Evolutionary conservation across 1,139 yeast genomes (phyloP), one percentile per base, ranked within the genome.

Genomic region (Petasospora rhodanensis): DNA sequence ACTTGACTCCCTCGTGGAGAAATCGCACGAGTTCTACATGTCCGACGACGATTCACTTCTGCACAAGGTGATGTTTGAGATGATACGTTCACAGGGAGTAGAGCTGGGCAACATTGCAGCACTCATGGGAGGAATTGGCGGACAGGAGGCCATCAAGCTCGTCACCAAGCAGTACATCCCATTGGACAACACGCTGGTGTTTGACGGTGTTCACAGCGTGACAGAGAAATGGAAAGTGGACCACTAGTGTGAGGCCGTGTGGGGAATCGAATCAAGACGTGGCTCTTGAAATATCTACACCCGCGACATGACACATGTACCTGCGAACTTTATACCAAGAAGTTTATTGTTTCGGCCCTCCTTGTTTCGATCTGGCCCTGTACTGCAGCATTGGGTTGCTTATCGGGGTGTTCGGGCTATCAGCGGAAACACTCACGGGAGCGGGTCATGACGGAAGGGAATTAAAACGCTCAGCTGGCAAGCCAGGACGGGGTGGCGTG

Each of bases 141-240:
- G 86, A n/a, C 95, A 86, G 51, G 96, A 86, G 50, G 76, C 73
- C 14, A 64, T 81, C 41, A 81, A 50, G 58, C 48, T 80, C 5
- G 53, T 79, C n/a, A 73, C 93, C 5, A 66, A 69, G 19, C 96
- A 86, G 54, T 86, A 85, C 47, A 68, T 79, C 5, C 87, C 95
- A 2, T 50, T 83, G 34, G 81, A 79, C 43, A 81, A 83, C 46
- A 56, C 76, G 13, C 63, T 78, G 40, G 68, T 80, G 0, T 83
- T 74, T 55, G 91, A 85, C 52, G 95, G 94, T 4, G 64, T 81
- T 5, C 55, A 61, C 20, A 73, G 84, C 14, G 61, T 63, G 15
- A 70, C 77, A 35, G 68, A 64, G 16, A 68, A 68, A 34, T 76
- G 43, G 35, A 41, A 38, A 20, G 25, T 41, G n/a, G 33, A 29